These are phyloP conservation scores for Prinsepia uniflora DNA, from an alignment of 306 rosid species.

Conservation along the genomic window DNA sequence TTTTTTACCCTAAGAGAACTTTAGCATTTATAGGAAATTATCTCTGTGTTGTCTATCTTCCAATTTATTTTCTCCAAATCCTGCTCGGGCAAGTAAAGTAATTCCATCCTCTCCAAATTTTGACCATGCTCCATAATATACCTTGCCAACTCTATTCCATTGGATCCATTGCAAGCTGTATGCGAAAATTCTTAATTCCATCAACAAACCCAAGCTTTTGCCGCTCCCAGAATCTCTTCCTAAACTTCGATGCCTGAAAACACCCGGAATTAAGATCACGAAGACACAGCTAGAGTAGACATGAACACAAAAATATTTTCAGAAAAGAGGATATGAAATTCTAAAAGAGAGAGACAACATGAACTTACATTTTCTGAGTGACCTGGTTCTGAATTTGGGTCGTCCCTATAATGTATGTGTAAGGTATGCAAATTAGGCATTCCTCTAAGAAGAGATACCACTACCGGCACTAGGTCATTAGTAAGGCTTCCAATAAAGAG, in stretches of 20 bases:
- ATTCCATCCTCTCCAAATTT: not conserved
- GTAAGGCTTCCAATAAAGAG: not conserved
- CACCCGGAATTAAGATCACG: too few relatives aligned
- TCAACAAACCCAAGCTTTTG: not conserved
- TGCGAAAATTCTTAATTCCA: not conserved
- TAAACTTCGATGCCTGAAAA: not conserved
- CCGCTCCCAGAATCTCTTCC: not conserved
- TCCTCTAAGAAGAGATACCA: conserved; percentile 8
- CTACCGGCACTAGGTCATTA: not conserved
- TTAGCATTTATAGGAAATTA: too few relatives aligned
- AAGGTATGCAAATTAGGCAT: not conserved
- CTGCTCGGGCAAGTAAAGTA: not conserved
- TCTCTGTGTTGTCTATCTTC: too few relatives aligned
- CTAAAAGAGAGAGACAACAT: too few relatives aligned
- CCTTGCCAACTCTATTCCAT: not conserved
- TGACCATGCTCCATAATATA: not conserved
- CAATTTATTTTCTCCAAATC: not conserved
- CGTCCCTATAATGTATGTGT: too few relatives aligned
- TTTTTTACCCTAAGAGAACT: too few relatives aligned
- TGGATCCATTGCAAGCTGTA: not conserved
- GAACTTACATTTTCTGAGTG: too few relatives aligned
- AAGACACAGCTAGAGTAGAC: too few relatives aligned
- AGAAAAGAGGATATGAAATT: not conserved
- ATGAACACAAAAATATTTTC: too few relatives aligned
- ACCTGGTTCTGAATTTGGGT: too few relatives aligned